Percentiles rank a stretch among this genome's conserved stretches.
phyloP scores from a whole-genome alignment of 805 yeast genomes.

The Yamadazyma takamatsuzukensis region DNA sequence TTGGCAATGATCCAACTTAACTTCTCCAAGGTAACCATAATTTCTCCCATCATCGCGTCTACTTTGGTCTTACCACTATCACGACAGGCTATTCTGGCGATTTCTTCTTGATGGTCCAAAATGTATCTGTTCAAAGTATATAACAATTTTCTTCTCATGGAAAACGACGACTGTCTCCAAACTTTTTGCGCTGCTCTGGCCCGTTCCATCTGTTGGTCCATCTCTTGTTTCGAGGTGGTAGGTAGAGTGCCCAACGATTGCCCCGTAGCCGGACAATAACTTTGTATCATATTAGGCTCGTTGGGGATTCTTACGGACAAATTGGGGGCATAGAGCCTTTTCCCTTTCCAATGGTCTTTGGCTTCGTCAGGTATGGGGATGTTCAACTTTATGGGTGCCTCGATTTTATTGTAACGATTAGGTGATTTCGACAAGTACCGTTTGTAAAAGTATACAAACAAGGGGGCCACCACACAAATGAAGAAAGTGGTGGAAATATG shows the following conservation, averaged over 20 bases:
- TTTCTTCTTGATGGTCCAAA: constrained; percentile 74
- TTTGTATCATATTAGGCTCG: constrained; percentile 68
- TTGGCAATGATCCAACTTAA: constrained; percentile 83
- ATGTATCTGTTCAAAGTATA: constrained; percentile 69
- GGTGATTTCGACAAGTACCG: constrained; percentile 35
- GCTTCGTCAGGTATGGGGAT: constrained; percentile 71
- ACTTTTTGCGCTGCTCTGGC: constrained; percentile 53
- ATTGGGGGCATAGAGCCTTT: constrained; percentile 57
- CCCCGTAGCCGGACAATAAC: constrained; percentile 96
- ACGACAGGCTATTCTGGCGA: constrained; percentile 91
- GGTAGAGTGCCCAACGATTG: constrained; percentile 74
- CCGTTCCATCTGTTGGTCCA: constrained; percentile 57
- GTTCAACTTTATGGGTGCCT: constrained; percentile 45
- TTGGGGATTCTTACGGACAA: constrained; percentile 54
- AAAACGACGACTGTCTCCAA: constrained; percentile 54
- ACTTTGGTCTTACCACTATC: constrained; percentile 95
- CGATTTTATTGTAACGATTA: constrained; percentile 39
- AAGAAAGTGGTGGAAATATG: constrained; percentile 44
- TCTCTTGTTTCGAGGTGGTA: constrained; percentile 63
- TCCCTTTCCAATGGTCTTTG: constrained; percentile 89
- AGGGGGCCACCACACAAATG: constrained; percentile 34
- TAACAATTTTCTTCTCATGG: constrained; percentile 66
- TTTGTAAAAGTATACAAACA: constrained; percentile 30
- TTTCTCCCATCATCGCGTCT: constrained; percentile 96
- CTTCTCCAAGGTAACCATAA: constrained; percentile 91